Conservation (phyloP, 2,329 filamentous ascomycete genomes). For the Sordariomycetes sp. region DNA sequence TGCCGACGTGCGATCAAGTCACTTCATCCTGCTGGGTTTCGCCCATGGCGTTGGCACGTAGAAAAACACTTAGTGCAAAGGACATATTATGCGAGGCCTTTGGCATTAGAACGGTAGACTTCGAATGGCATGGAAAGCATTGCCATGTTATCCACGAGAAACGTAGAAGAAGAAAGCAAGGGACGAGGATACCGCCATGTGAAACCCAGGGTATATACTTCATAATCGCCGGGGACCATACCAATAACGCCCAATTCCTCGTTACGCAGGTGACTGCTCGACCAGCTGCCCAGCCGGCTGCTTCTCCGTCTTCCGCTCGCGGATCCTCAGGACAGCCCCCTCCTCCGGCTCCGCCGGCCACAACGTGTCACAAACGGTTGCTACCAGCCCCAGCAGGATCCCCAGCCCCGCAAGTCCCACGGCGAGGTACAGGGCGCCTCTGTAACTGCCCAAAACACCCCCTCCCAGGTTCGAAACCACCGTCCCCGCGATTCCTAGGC, state of each 20-base stretch:
- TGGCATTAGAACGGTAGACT: no score
- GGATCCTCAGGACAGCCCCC: neutral
- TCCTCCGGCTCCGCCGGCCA: conserved; percentile 8
- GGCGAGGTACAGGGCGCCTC: conserved; percentile 25
- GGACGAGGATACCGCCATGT: neutral
- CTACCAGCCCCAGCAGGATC: conserved; percentile 12
- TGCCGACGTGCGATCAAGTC: no score
- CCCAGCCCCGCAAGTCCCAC: conserved; percentile 23
- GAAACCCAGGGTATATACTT: neutral
- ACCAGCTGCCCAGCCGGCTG: neutral
- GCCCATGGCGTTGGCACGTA: no score
- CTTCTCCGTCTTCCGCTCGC: neutral
- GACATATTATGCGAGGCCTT: no score
- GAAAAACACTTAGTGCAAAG: no score
- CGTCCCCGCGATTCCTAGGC: conserved; percentile 52
- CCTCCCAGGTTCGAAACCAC: conserved; percentile 32
- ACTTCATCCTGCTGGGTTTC: no score
- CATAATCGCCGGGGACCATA: neutral
- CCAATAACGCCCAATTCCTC: neutral
- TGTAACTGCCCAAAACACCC: conserved; percentile 18
- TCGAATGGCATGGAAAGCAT: no score
- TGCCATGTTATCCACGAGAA: neutral
- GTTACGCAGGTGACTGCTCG: neutral
- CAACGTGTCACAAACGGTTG: conserved; percentile 3
- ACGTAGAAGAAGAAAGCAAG: neutral